Conservation (phyloP, 805 yeast species). For the Starmerella khaoyaiensis region DNA sequence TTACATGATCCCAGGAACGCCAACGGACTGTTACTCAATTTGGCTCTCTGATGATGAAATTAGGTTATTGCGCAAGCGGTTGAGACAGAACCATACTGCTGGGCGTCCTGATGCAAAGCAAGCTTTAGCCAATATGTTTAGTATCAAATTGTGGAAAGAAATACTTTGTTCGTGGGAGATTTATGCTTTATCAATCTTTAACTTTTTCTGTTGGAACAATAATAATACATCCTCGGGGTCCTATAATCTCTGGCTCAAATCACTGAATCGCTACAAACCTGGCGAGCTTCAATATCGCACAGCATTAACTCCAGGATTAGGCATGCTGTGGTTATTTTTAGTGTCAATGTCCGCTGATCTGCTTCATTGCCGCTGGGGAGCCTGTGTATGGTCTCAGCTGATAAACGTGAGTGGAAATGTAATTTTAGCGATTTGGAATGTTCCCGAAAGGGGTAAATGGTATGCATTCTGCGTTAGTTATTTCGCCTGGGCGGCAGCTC, state of each 20-base stretch:
- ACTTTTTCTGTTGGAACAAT: slow-evolving; percentile 48
- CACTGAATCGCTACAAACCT: slow-evolving; percentile 34
- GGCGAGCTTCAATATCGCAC: slow-evolving; percentile 39
- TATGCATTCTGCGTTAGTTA: slow-evolving; percentile 46
- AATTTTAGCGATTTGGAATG: slow-evolving; percentile 43
- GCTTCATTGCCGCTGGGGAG: slow-evolving; percentile 41
- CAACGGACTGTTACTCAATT: slow-evolving; percentile 40
- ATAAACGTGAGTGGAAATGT: slow-evolving; percentile 41
- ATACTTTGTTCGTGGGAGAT: slow-evolving; percentile 47
- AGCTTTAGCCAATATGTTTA: slow-evolving; percentile 26
- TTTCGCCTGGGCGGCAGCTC: slow-evolving; percentile 50
- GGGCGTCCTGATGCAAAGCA: slow-evolving; percentile 16
- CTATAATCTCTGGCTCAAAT: slow-evolving; percentile 49
- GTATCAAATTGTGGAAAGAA: slow-evolving; percentile 38
- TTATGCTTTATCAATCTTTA: slow-evolving; percentile 42
- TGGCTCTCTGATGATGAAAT: slow-evolving; percentile 47
- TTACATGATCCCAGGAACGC: slow-evolving; percentile 54
- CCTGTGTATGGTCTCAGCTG: slow-evolving; percentile 40
- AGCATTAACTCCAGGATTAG: slow-evolving; percentile 45
- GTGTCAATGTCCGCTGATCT: slow-evolving; percentile 34
- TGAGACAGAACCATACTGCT: slow-evolving; percentile 20
- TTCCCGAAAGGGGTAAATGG: slow-evolving; percentile 44
- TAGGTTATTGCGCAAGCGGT: slow-evolving; percentile 37
- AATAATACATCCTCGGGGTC: slow-evolving; percentile 43
- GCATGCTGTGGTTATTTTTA: slow-evolving; percentile 31